Percentiles rank a stretch among this genome's conserved stretches.
phyloP scores from a whole-genome alignment of 148 eudicot species.

The Fallopia convolvulus region DNA sequence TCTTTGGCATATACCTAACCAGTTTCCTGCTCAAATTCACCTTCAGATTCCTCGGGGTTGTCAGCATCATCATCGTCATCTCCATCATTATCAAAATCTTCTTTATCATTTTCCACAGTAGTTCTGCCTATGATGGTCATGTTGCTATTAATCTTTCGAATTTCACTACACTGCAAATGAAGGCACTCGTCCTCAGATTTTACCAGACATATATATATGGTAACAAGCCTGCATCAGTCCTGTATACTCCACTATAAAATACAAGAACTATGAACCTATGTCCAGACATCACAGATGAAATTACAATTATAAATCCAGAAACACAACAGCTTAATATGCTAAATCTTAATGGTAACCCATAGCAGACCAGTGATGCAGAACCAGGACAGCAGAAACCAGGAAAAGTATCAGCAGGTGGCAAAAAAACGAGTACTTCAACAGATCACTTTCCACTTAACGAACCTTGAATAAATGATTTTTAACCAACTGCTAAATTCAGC shows the following conservation, averaged over 20 bases:
- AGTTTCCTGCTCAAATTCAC: conserved; percentile 95
- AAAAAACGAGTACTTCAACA: too few species aligned
- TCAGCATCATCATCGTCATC: conserved; percentile 91
- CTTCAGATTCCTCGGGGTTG: conserved; percentile 92
- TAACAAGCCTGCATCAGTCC: neutral
- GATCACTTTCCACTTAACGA: too few species aligned
- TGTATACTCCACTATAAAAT: neutral
- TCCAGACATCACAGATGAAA: neutral
- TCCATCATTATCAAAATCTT: conserved; percentile 82
- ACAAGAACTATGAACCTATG: neutral
- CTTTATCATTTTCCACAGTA: conserved; percentile 69
- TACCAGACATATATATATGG: neutral
- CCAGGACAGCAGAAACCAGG: too few species aligned
- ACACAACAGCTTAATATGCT: neutral
- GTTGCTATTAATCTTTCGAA: conserved; percentile 67
- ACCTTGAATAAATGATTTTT: too few species aligned
- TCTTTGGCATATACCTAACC: conserved; percentile 25
- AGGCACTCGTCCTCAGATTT: neutral
- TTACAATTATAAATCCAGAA: neutral
- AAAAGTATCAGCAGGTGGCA: too few species aligned
- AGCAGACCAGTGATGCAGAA: too few species aligned
- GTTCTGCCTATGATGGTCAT: conserved; percentile 62
- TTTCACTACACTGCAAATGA: conserved; percentile 60
- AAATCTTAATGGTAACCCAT: neutral
- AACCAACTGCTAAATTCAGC: too few species aligned